These are phyloP conservation scores for Lecanicillium sp. DNA, from an alignment of 2,329 filamentous ascomycete genomes.

Conservation along the genomic window DNA sequence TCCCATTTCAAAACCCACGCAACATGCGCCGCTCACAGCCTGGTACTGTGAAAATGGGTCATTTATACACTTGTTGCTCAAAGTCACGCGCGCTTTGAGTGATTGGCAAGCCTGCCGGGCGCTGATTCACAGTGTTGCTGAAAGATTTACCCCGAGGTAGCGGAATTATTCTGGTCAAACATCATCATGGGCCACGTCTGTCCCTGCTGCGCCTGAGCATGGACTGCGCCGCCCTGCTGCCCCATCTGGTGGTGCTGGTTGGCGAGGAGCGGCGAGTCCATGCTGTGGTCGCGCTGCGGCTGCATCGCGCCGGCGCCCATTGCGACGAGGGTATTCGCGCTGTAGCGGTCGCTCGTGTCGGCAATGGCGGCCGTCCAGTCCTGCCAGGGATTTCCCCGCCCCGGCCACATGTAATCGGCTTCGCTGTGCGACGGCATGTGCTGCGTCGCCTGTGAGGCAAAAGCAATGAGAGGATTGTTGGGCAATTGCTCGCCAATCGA, in stretches of 20 bases:
- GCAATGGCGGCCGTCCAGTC: slow-evolving; percentile 49
- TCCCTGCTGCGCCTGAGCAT: neutral
- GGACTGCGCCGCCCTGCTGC: slow-evolving; percentile 3
- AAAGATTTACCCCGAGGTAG: slow-evolving; percentile 3
- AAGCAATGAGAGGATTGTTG: slow-evolving; percentile 33
- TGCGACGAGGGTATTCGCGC: slow-evolving; percentile 42
- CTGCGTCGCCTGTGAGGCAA: slow-evolving; percentile 34
- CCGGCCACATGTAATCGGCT: slow-evolving; percentile 29
- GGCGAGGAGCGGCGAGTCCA: slow-evolving; percentile 9
- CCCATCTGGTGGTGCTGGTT: slow-evolving; percentile 3
- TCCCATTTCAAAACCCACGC: too few relatives aligned
- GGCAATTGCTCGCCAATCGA: slow-evolving; percentile 21
- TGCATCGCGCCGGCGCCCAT: slow-evolving; percentile 30
- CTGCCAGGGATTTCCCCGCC: slow-evolving; percentile 42
- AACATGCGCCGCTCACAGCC: too few relatives aligned
- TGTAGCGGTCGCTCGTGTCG: slow-evolving; percentile 44
- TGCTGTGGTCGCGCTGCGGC: neutral
- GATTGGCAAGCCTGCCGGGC: too few relatives aligned
- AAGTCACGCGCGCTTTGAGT: too few relatives aligned
- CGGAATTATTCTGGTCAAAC: slow-evolving; percentile 9
- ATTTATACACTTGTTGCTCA: too few relatives aligned
- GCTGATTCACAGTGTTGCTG: too few relatives aligned
- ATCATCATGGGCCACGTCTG: slow-evolving; percentile 12
- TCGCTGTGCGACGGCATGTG: slow-evolving; percentile 23
- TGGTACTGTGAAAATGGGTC: too few relatives aligned